Conservation (phyloP, 352 stramenopile genomes). For the Globisporangium uncinulatum region DNA sequence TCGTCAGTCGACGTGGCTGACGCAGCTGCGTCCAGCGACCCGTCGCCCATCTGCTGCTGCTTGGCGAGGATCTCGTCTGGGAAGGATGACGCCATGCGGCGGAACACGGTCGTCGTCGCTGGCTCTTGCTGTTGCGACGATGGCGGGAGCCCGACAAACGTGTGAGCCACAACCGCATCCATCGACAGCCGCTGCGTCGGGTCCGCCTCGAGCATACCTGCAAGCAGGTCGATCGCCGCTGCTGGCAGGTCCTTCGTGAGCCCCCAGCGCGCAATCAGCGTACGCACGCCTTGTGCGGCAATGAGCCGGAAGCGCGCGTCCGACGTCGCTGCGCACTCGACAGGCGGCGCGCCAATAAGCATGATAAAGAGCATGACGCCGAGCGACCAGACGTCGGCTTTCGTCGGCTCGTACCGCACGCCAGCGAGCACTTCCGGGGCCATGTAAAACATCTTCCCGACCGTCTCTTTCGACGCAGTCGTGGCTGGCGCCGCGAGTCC, state of each 20-base stretch:
- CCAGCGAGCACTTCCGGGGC: conserved; percentile 70
- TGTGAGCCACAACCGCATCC: conserved; percentile 48
- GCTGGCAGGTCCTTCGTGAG: conserved; percentile 48
- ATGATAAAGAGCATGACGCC: conserved; percentile 86
- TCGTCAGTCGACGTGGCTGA: neutral
- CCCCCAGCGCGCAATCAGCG: conserved; percentile 63
- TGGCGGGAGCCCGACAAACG: conserved; percentile 35
- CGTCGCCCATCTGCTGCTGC: conserved; percentile 13
- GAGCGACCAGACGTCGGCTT: conserved; percentile 81
- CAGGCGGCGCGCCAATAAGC: conserved; percentile 56
- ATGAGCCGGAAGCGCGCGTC: conserved; percentile 69
- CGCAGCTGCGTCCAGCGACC: neutral
- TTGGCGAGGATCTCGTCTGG: conserved; percentile 11
- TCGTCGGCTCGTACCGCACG: conserved; percentile 56
- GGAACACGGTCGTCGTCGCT: conserved; percentile 5
- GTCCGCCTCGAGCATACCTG: conserved; percentile 60
- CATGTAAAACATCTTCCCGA: conserved; percentile 87
- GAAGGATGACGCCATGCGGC: conserved; percentile 27
- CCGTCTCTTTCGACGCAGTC: conserved; percentile 38
- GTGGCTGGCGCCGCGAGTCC: conserved; percentile 53
- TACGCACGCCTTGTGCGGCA: conserved; percentile 41
- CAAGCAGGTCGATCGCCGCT: conserved; percentile 54
- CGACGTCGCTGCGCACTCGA: conserved; percentile 46
- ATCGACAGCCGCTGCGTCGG: conserved; percentile 50
- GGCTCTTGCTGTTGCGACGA: neutral